A percentile compares a stretch with the other conserved stretches of the same genome.
These are phyloP conservation scores for Colletotrichum simmondsii DNA, from an alignment of 2,329 filamentous ascomycete genomes.

Conservation along the genomic window DNA sequence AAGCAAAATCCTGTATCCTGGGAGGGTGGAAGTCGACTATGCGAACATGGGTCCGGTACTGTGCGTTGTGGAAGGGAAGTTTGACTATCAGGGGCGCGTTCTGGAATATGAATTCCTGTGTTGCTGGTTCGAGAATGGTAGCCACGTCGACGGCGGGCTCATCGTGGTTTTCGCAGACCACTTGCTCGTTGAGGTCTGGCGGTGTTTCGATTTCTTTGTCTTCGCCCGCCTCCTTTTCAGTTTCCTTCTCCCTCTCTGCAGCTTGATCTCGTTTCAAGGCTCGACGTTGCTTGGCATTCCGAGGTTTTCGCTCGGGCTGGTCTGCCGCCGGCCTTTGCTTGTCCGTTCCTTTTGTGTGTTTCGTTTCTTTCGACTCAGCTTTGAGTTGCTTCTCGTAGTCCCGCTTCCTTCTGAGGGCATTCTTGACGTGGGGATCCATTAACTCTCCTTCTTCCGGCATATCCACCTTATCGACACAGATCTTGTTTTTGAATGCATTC, in stretches of 20 bases:
- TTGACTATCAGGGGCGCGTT: constrained; percentile 46
- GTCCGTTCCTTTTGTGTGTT: constrained; percentile 5
- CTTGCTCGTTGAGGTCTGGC: constrained; percentile 48
- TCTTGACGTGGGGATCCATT: constrained; percentile 61
- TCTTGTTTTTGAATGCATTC: constrained; percentile 50
- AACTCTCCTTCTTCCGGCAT: constrained; percentile 49
- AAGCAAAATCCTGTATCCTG: constrained; percentile 77
- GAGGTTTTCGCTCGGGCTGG: constrained; percentile 16
- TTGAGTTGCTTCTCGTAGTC: constrained; percentile 69
- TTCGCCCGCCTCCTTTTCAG: constrained; percentile 38
- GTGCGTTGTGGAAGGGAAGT: constrained; percentile 81
- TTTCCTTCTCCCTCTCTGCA: constrained; percentile 23
- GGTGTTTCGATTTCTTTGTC: constrained; percentile 40
- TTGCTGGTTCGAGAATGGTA: constrained; percentile 51
- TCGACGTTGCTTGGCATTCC: constrained; percentile 41
- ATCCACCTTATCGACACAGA: constrained; percentile 69
- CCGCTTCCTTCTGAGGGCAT: constrained; percentile 71
- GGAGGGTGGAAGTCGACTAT: constrained; percentile 84
- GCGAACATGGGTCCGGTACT: constrained; percentile 76
- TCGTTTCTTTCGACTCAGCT: constrained; percentile 49
- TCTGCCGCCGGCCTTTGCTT: constrained; percentile 35
- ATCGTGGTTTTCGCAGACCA: constrained; percentile 58
- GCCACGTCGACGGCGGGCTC: constrained; percentile 48
- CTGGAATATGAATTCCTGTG: constrained; percentile 56
- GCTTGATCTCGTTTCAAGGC: constrained; percentile 10